A percentile compares a stretch with the other conserved stretches of the same genome.
These are phyloP conservation scores for Hansfordia pulvinata DNA, from an alignment of 2,329 filamentous ascomycete genomes.

Conservation along the genomic window DNA sequence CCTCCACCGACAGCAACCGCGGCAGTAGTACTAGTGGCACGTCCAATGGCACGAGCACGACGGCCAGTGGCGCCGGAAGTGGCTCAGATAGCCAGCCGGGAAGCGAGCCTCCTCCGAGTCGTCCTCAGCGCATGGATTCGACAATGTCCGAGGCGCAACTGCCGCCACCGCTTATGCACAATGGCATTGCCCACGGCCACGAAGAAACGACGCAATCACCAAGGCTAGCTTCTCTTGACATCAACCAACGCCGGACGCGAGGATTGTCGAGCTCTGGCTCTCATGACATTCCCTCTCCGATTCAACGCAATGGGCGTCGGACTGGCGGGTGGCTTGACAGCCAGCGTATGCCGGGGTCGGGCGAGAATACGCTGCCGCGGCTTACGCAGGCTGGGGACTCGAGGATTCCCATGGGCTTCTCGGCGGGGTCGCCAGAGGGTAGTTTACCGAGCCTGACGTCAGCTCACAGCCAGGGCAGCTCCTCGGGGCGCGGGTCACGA, in stretches of 20 bases:
- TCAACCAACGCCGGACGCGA: constrained; percentile 6
- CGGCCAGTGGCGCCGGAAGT: constrained; percentile 26
- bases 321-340: constrained; percentile 9
- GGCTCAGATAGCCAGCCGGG: constrained; percentile 31
- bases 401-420: constrained; percentile 6
- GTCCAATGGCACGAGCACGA: constrained; percentile 23
- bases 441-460: constrained; percentile 7
- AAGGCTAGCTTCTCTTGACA: constrained; percentile 21
- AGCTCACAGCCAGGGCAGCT: constrained; percentile 5
- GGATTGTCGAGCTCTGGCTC: constrained; percentile 15
- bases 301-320: constrained; percentile 7
- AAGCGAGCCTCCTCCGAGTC: constrained; percentile 31
- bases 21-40: constrained; percentile 27
- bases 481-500: constrained; percentile 6
- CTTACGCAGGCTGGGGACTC: constrained; percentile 7
- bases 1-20: constrained; percentile 15
- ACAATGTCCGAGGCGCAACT: constrained; percentile 29
- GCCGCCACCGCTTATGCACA: constrained; percentile 21
- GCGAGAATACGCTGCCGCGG: constrained; percentile 7
- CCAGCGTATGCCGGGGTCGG: constrained; percentile 6
- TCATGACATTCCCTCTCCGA: constrained; percentile 11
- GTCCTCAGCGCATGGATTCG: constrained; percentile 34
- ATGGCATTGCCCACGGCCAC: constrained; percentile 19
- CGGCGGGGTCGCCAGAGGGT: constrained; percentile 13
- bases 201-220: constrained; percentile 33